Evolutionary conservation across 2,329 filamentous ascomycete species (phyloP), one percentile per base, ranked within the genome.

Genomic region (Penicillium janthinellum): DNA sequence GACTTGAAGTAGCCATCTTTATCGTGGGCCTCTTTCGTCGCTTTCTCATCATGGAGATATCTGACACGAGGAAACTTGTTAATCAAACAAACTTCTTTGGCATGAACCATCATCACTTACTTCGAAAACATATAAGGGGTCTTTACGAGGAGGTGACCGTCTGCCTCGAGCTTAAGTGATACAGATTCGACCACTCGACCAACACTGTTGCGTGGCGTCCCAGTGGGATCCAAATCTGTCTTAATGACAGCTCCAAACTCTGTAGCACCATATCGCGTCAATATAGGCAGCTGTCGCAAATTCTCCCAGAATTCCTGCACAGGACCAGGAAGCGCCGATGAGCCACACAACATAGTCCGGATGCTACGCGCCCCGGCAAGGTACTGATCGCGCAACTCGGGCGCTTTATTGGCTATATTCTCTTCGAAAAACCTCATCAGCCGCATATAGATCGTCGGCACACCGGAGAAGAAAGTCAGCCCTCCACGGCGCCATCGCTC

Each of bases 241-340:
- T 77, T 80, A 60, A 81, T 77, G 0, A 79, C 70, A 6, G 77
- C 76, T 0, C 78, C 76, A 64, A 79, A 76, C 56, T 81, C 79
- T 0, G 78, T 79, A 1, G 77, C 76, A 0, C 79, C 79, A 58
- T 81, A 81, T 31, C 79, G 66, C 54, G 78, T 79, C 39, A 78
- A 60, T 47, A 81, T 80, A 3, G 75, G 75, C 38, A 60, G 62
- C 5, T 59, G 53, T 5, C 67, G 48, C 7, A 70, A 50, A 14
- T 57, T 39, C 42, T 64, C 61, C 82, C 82, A 84, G 64, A 83
- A 83, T 41, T 83, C 76, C n/a, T 78, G 78, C 41, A 84, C 77
- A 0, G 81, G 80, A 54, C 78, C 76, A 2, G 81, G 82, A 39
- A 84, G 62, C 0, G 82, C 82, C 3, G 78, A 81, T 0, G 81